Evolutionary conservation across 495 filamentous ascomycete genomes (phyloP), one percentile per base, ranked within the genome.

Genomic region (Penicillium flavigenum): DNA sequence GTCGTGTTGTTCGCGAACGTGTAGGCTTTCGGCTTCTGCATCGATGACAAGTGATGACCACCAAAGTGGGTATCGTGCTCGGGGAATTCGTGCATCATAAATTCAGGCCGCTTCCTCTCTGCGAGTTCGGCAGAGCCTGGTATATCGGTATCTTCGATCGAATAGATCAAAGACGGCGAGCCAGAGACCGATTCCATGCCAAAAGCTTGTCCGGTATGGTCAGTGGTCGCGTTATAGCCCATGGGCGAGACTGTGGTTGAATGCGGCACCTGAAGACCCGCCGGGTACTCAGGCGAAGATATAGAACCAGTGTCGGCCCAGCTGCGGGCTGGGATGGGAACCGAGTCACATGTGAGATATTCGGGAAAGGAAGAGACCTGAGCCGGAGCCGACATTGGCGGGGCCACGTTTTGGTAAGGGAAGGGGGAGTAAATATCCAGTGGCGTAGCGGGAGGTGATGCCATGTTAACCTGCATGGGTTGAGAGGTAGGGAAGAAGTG

Each of bases 391-490:
- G 77, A 80, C 71, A 78, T 72, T 1, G 77, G 75, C 2, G 77
- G 73, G 20, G 66, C 70, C 2, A 72, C 65, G 43, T 63, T 65
- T 16, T 75, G 73, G 36, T 76, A 79, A 11, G 65, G 64, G 54
- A 76, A 74, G 4, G 72, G 63, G 4, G 74, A 68, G 42, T 79
- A 74, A 59, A 78, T 64, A 24, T 66, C 66, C 48, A 79, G 26
- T 0, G 78, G 78, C 3, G 78, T 81, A 12, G 74, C 64, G 3
- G 78, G 78, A 39, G 78, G 78, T 2, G 78, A 81, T 26, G 73
- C 74, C 47, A 79, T 72, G 47, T 75, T 77, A 32, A 77, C 71
- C 57, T 76, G 76, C 74, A 76, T 75, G 7, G 75, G 66, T 54
- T 77, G 76, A 24, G 74, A 73, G 31, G 71, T 67, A 27, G 75